Evolutionary conservation across 345 rosid species (phyloP).

Genomic region (Brassica carinata): DNA sequence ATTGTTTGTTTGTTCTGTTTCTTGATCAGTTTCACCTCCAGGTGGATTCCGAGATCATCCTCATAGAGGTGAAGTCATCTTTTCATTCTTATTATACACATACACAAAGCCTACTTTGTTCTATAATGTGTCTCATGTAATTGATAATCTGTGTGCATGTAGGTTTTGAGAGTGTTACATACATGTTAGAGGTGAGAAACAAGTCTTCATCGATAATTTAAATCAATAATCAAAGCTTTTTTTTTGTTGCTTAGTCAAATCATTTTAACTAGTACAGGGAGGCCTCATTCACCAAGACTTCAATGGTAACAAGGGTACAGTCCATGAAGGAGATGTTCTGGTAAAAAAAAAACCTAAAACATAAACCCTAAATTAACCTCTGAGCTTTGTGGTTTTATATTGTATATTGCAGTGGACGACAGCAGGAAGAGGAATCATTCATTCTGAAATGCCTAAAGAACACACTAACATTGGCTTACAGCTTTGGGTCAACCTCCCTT

Average conservation of each 20-base stretch:
- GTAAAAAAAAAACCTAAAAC: constrained; percentile 34
- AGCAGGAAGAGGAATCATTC: constrained; percentile 95
- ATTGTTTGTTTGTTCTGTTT: constrained; percentile 14
- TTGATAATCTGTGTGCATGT: constrained; percentile 21
- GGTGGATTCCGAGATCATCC: constrained; percentile 97
- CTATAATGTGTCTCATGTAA: not conserved
- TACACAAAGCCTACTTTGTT: not conserved
- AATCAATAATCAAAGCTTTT: not conserved
- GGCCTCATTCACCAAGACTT: constrained; percentile 77
- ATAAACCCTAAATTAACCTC: not conserved
- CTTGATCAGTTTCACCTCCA: constrained; percentile 68
- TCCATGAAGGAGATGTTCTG: constrained; percentile 86
- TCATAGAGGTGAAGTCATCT: constrained; percentile 63
- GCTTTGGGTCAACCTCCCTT: constrained; percentile 89
- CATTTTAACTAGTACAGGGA: constrained; percentile 50
- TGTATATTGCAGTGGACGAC: constrained; percentile 73
- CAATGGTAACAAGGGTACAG: constrained; percentile 69
- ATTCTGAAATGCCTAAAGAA: constrained; percentile 90
- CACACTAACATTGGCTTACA: constrained; percentile 68
- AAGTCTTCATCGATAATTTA: not conserved
- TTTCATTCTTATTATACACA: not conserved
- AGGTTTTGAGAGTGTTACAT: constrained; percentile 95
- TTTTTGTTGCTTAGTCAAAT: not conserved
- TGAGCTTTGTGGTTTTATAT: constrained; percentile 4
- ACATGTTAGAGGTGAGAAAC: constrained; percentile 73